Percentiles rank a stretch among this genome's conserved stretches.
phyloP scores from a whole-genome alignment of 2,329 filamentous ascomycete species.

The Alternaria tenuissima region DNA sequence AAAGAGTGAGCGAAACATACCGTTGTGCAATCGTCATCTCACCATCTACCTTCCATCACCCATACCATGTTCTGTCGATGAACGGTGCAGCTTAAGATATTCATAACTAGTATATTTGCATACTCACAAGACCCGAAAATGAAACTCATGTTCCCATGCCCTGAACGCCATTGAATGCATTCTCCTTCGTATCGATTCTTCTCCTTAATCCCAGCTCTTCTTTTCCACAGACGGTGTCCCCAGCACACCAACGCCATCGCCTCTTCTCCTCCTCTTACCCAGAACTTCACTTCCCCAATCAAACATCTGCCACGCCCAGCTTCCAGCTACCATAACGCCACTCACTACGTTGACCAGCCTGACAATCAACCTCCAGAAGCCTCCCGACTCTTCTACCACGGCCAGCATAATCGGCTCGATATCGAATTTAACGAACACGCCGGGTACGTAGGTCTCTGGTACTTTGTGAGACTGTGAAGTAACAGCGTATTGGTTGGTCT shows the following conservation, averaged over 20 bases:
- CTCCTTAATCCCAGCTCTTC: conserved; percentile 23
- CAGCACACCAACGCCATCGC: conserved; percentile 59
- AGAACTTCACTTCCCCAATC: conserved; percentile 72
- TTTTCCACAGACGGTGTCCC: conserved; percentile 34
- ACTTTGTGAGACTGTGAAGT: conserved; percentile 83
- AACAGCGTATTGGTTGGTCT: conserved; percentile 97
- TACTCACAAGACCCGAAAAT: conserved; percentile 1
- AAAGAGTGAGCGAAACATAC: background rate
- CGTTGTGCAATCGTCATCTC: background rate
- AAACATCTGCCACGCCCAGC: conserved; percentile 87
- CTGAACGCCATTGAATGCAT: conserved; percentile 6
- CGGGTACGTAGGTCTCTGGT: conserved; percentile 75
- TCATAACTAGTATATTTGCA: background rate
- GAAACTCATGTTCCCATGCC: background rate
- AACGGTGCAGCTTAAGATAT: background rate
- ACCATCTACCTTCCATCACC: background rate
- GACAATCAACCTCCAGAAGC: conserved; percentile 77
- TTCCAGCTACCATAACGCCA: conserved; percentile 89
- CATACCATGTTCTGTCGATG: background rate
- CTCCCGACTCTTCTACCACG: conserved; percentile 81
- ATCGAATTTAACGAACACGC: conserved; percentile 98
- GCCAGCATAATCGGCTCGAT: conserved; percentile 93
- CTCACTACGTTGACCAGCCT: conserved; percentile 89
- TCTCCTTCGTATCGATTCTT: background rate
- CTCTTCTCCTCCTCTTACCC: conserved; percentile 50